Percentiles rank a stretch among this genome's conserved stretches.
Evolutionary conservation across 352 stramenopile genomes (phyloP).

Genomic region (Phytophthora foliorum): DNA sequence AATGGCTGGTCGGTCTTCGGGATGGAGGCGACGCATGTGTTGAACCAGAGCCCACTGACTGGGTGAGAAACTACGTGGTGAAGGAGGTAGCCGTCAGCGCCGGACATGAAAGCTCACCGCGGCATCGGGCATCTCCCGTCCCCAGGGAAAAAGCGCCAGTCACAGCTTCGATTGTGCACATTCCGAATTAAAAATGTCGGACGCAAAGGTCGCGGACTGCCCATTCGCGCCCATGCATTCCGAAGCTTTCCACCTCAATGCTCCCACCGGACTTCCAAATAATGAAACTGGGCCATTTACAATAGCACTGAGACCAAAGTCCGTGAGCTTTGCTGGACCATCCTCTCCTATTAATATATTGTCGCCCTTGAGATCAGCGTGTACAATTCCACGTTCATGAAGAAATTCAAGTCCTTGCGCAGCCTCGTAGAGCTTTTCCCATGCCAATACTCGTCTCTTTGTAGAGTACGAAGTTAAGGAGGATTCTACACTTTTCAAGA

Average conservation of each 20-base stretch:
- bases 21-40: constrained; percentile 25
- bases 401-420: constrained; percentile 34
- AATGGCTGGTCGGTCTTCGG: constrained; percentile 24
- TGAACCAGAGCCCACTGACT: constrained; percentile 31
- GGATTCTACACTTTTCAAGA: constrained; percentile 4
- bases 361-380: constrained; percentile 36
- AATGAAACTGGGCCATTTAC: background rate
- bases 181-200: constrained; percentile 35
- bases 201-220: constrained; percentile 14
- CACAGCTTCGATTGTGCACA: constrained; percentile 37
- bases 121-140: constrained; percentile 22
- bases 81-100: constrained; percentile 7
- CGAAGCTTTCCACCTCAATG: constrained; percentile 26
- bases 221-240: constrained; percentile 20
- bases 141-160: constrained; percentile 25
- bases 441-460: constrained; percentile 6
- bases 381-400: constrained; percentile 28
- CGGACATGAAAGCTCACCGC: constrained; percentile 20
- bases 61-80: constrained; percentile 8
- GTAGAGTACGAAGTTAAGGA: background rate
- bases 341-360: constrained; percentile 41
- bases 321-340: constrained; percentile 34
- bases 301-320: constrained; percentile 36
- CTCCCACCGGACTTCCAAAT: constrained; percentile 19
- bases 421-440: constrained; percentile 36